Evolutionary conservation across 805 yeast genomes (phyloP), one percentile per base, ranked within the genome.

Genomic region (Lipomyces spencermartinsiae): DNA sequence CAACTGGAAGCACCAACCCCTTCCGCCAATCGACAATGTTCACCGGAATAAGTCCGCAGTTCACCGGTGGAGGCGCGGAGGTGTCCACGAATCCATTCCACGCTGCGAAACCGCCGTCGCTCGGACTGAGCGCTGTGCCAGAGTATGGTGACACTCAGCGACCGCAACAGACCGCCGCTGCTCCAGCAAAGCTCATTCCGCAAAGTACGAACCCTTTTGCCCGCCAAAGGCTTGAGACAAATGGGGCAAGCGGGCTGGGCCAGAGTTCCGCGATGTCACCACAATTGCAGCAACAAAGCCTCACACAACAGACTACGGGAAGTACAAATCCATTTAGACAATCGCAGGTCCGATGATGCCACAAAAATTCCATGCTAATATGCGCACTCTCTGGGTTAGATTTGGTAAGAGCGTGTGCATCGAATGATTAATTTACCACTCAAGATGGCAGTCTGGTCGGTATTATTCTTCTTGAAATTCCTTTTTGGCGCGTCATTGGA

Each of bases 1-100:
- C 59, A 12, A 69, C 72, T 8, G 66, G 72, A 29, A 64, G 63
- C 33, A 62, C 71, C 5, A 69, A 69, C 55, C 72, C 72, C 25
- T 69, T 69, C 60, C 62, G 72, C 14, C 68, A 59, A n/a, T 35
- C 69, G 49, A 37, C 65, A n/a, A 35, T 61, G 19, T 68, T 59
- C 19, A 61, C 71, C 5, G 69, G 67, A 8, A 68, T 68, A 5
- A 61, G 58, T 34, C 70, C 71, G 7, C 71, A 68, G 53, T 51
- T 35, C 35, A 68, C 61, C n/a, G 71, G 69, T 58, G 10, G 34
- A 4, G 29, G 54, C 8, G 9, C 53, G 12, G 33, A 34, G 8
- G 33, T 39, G 25, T 56, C 67, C n/a, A 62, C 69, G n/a, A 66
- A 66, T 43, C 69, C 69, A 31, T 66, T 66, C 58, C 65, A 61